Percentiles rank a stretch among this genome's conserved stretches.
Conservation (phyloP, 805 yeast species). For the Candida sithepensis region DNA sequence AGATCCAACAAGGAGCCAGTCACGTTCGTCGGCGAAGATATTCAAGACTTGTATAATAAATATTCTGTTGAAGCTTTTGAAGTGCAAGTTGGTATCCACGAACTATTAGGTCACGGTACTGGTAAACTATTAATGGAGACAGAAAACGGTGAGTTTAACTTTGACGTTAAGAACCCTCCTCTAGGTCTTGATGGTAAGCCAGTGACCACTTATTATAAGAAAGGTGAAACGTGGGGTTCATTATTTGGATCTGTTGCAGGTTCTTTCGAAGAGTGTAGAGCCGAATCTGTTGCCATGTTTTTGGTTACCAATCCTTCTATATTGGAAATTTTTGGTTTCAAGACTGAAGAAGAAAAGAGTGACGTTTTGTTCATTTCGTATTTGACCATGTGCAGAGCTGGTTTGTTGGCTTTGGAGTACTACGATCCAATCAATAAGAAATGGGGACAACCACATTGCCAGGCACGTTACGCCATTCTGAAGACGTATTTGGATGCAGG, state of each 20-base stretch:
- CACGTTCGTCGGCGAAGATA: slow-evolving; percentile 55
- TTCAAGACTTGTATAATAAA: slow-evolving; percentile 58
- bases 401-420: slow-evolving; percentile 74
- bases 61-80: slow-evolving; percentile 82
- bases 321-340: slow-evolving; percentile 70
- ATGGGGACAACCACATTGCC: slow-evolving; percentile 97
- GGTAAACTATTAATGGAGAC: slow-evolving; percentile 70
- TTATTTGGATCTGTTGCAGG: slow-evolving; percentile 80
- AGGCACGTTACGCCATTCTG: slow-evolving; percentile 83
- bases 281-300: slow-evolving; percentile 84
- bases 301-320: slow-evolving; percentile 66
- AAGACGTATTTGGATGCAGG: slow-evolving; percentile 69
- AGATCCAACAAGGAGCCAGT: slow-evolving; percentile 65
- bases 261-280: slow-evolving; percentile 89
- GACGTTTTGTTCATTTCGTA: slow-evolving; percentile 65
- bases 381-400: slow-evolving; percentile 85
- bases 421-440: slow-evolving; percentile 80
- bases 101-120: slow-evolving; percentile 85
- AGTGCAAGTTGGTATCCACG: slow-evolving; percentile 93
- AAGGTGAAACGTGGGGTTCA: slow-evolving; percentile 90
- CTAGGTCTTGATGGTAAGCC: slow-evolving; percentile 58
- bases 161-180: slow-evolving; percentile 63
- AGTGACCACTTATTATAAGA: slow-evolving; percentile 63
- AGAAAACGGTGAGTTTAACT: slow-evolving; percentile 64
- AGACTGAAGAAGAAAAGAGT: slow-evolving; percentile 52